Evolutionary conservation across 179 eudicot species (phyloP).

Genomic region (Gypsophila paniculata): DNA sequence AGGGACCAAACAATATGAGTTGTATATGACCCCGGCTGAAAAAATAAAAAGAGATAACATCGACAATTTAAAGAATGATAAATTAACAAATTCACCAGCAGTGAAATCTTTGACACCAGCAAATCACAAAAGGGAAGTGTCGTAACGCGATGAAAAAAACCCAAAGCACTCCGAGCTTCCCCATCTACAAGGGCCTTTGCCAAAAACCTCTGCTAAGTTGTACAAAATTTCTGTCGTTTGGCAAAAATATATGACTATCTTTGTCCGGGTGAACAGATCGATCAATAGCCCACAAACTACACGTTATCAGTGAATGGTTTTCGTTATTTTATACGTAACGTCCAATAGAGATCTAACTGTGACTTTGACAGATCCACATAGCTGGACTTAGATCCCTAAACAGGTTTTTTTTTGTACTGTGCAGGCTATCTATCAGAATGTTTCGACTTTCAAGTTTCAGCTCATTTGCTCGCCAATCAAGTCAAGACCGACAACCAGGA

Average conservation of each 20-base stretch:
- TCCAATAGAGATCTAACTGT: conserved; percentile 10
- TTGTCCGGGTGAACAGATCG: conserved; percentile 14
- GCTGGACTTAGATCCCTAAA: conserved; percentile 17
- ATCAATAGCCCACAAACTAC: conserved; percentile 21
- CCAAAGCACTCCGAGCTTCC: conserved; percentile 25
- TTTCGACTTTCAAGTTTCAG: conserved; percentile 12
- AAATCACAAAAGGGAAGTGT: conserved; percentile 11
- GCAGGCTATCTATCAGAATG: neutral
- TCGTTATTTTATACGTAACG: conserved; percentile 17
- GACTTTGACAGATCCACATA: conserved; percentile 8
- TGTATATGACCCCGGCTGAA: conserved; percentile 6
- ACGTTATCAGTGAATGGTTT: conserved; percentile 12
- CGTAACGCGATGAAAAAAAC: conserved; percentile 11
- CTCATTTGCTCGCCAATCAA: conserved; percentile 45
- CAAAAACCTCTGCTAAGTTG: conserved; percentile 24
- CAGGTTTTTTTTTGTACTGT: conserved; percentile 10
- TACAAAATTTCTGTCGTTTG: conserved; percentile 23
- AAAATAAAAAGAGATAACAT: neutral
- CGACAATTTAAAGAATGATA: conserved; percentile 23
- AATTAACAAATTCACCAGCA: conserved; percentile 24
- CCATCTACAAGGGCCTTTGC: conserved; percentile 22
- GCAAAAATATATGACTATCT: conserved; percentile 16
- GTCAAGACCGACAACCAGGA: conserved; percentile 41
- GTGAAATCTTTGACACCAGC: conserved; percentile 22
- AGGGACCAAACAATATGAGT: neutral